Conservation (phyloP, 257 asterid species). For the Solanum bulbocastanum region DNA sequence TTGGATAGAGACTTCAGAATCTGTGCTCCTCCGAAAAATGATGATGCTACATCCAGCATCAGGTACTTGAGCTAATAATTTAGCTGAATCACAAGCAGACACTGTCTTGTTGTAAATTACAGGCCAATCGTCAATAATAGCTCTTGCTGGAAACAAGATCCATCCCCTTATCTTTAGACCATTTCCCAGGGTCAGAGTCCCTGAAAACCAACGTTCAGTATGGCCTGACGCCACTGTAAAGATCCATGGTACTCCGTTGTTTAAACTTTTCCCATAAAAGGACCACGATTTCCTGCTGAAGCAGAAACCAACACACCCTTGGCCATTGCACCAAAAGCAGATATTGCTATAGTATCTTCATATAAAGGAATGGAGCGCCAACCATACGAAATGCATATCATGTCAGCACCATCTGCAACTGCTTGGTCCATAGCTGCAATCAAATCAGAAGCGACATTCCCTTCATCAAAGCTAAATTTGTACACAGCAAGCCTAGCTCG, state of each 20-base stretch:
- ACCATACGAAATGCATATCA: not conserved
- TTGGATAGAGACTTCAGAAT: conserved; percentile 1
- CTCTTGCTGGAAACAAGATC: conserved; percentile 25
- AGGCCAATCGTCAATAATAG: conserved; percentile 6
- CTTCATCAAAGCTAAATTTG: conserved; percentile 5
- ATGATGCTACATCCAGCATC: not conserved
- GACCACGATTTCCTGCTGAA: conserved; percentile 20
- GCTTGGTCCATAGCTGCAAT: conserved; percentile 20
- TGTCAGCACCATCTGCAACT: conserved; percentile 6
- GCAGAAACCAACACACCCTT: conserved; percentile 30
- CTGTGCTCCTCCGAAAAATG: not conserved
- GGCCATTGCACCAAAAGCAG: conserved; percentile 38
- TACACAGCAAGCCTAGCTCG: conserved; percentile 2
- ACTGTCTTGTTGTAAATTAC: conserved; percentile 19
- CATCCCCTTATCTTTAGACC: conserved; percentile 13
- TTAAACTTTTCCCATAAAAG: conserved; percentile 5
- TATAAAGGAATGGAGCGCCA: not conserved
- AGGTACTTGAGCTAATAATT: not conserved
- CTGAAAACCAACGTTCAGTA: conserved; percentile 16
- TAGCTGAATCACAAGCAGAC: conserved; percentile 19
- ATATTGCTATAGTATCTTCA: conserved; percentile 21
- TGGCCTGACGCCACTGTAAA: conserved; percentile 27
- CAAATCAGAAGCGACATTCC: conserved; percentile 8
- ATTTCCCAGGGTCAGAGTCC: conserved; percentile 23
- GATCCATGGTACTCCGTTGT: conserved; percentile 37